phyloP scores from a whole-genome alignment of 345 rosid genomes.

The Triadica sebifera region DNA sequence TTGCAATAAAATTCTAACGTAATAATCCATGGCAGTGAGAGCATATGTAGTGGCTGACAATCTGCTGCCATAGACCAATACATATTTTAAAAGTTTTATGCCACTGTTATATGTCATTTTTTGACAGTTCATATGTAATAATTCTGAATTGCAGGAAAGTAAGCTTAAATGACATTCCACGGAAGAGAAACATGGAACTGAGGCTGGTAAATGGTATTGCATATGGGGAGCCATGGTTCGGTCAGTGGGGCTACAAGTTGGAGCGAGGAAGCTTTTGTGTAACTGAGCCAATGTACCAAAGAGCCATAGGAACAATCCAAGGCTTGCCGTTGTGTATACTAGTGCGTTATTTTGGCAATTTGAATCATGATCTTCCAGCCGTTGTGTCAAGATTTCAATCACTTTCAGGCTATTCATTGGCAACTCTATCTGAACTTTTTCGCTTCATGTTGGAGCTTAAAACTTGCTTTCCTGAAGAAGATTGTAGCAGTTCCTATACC shows the following conservation, averaged over 20 bases:
- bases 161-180: constrained; percentile 65
- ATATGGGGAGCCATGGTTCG: constrained; percentile 76
- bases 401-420: constrained; percentile 50
- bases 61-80: too few species aligned
- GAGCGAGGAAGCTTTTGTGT: constrained; percentile 76
- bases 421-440: constrained; percentile 64
- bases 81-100: too few species aligned
- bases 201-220: constrained; percentile 72
- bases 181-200: constrained; percentile 74
- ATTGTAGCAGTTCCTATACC: constrained; percentile 30
- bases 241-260: constrained; percentile 79
- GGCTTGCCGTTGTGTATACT: constrained; percentile 59
- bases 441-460: constrained; percentile 70
- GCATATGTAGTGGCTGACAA: too few species aligned
- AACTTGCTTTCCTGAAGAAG: constrained; percentile 55
- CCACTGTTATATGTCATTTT: too few species aligned
- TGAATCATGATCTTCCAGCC: constrained; percentile 44
- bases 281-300: constrained; percentile 55
- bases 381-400: constrained; percentile 77
- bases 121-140: too few species aligned
- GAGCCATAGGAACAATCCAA: constrained; percentile 71
- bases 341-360: constrained; percentile 39
- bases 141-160: constrained; percentile 55
- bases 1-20: too few species aligned
- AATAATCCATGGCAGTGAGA: too few species aligned